A percentile compares a stretch with the other conserved stretches of the same genome.
Conservation (phyloP, 495 filamentous ascomycete genomes). For the Trypethelium eluteriae region DNA sequence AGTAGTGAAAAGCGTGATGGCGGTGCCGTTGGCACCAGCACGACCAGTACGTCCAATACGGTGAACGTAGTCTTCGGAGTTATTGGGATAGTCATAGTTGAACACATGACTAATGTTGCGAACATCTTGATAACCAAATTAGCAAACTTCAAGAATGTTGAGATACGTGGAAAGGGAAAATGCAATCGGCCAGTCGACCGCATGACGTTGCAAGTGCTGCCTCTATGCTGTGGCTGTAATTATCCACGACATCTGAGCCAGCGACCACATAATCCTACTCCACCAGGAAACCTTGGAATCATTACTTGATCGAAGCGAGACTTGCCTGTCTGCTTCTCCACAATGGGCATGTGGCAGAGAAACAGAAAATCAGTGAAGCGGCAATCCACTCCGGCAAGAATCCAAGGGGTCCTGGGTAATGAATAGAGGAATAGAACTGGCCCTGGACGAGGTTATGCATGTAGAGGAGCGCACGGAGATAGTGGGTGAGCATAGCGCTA, state of each 20-base stretch:
- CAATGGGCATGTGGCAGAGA: constrained; percentile 53
- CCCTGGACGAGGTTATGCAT: constrained; percentile 78
- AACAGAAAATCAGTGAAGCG: constrained; percentile 64
- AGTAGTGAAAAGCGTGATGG: constrained; percentile 61
- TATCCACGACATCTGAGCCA: not conserved
- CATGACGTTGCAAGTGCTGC: constrained; percentile 45
- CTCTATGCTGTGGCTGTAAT: constrained; percentile 51
- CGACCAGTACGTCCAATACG: constrained; percentile 44
- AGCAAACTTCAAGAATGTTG: constrained; percentile 53
- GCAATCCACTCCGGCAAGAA: constrained; percentile 66
- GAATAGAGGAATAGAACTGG: constrained; percentile 72
- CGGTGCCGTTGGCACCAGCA: constrained; percentile 42
- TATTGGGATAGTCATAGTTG: constrained; percentile 99
- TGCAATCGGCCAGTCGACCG: constrained; percentile 51
- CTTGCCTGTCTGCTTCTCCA: constrained; percentile 70
- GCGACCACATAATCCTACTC: constrained; percentile 4
- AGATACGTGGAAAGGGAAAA: constrained; percentile 38
- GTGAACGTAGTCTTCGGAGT: constrained; percentile 59
- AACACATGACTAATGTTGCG: constrained; percentile 99
- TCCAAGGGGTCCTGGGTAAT: constrained; percentile 74
- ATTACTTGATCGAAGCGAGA: constrained; percentile 64
- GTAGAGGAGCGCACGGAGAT: constrained; percentile 62
- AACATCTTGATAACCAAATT: constrained; percentile 87
- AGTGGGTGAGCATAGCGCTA: constrained; percentile 80
- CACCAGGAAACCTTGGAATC: constrained; percentile 60